A percentile compares a stretch with the other conserved stretches of the same genome.
Evolutionary conservation across 805 yeast species (phyloP).

Genomic region (Lipomyces oligophaga): DNA sequence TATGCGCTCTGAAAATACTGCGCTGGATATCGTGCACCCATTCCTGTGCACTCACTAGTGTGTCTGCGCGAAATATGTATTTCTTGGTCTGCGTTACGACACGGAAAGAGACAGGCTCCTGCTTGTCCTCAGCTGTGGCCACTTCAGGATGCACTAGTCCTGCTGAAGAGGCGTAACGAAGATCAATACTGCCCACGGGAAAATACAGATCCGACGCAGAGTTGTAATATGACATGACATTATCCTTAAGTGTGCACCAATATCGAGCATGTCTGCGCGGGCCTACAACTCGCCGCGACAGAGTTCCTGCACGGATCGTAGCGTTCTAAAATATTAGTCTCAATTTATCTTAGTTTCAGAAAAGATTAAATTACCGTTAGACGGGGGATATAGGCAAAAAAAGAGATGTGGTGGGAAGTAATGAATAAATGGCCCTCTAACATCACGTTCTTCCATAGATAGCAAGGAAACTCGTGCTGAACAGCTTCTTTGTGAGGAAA

Average conservation of each 20-base stretch:
- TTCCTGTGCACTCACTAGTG: constrained; percentile 63
- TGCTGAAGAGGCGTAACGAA: constrained; percentile 58
- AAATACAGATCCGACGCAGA: constrained; percentile 79
- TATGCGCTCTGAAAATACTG: constrained; percentile 69
- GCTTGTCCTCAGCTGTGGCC: constrained; percentile 23
- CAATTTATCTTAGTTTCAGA: not conserved
- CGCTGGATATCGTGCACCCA: constrained; percentile 78
- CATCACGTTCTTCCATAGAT: constrained; percentile 78
- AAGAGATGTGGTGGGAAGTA: constrained; percentile 60
- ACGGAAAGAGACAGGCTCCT: constrained; percentile 49
- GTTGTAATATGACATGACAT: constrained; percentile 62
- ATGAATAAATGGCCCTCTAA: constrained; percentile 81
- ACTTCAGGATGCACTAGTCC: constrained; percentile 43
- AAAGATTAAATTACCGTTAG: constrained; percentile 36
- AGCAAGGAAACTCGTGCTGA: constrained; percentile 55
- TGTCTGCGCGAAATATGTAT: constrained; percentile 70
- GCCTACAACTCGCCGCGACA: constrained; percentile 44
- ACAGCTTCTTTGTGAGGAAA: constrained; percentile 22
- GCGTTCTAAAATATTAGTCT: constrained; percentile 7
- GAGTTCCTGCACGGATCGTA: constrained; percentile 48
- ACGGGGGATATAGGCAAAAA: constrained; percentile 75
- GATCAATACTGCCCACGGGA: constrained; percentile 71
- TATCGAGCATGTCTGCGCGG: constrained; percentile 48
- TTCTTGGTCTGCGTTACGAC: constrained; percentile 49
- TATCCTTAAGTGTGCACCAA: constrained; percentile 77